Base-by-base conservation (phyloP, 225 moss, liverwort and hornwort species). In the Anthoceros angustus region DNA sequence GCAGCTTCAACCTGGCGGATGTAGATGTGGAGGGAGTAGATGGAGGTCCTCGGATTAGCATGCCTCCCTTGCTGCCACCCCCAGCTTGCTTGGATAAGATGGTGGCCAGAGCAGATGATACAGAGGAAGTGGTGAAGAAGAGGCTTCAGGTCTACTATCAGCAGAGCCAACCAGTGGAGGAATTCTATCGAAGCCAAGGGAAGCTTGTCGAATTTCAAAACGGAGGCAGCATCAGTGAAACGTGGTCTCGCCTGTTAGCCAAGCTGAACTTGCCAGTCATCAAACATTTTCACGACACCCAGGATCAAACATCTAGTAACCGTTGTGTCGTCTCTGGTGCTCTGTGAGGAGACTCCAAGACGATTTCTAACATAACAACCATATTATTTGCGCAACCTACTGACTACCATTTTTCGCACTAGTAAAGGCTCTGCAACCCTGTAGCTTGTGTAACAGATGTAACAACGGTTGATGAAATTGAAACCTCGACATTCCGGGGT, bases 21-120 rank as follows among this genome's bases (percentile, higher is more conserved):
- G 55, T 55, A 20, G 55, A 55, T n/a, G 55, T 55, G 55, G 55
- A 0, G 15, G 55, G 55, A 18, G n/a, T 8, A 11, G 55, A 55
- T 23, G 55, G 55, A 8, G 55, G 55, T n/a, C 55, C 55, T 7
- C 55, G 55, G 15, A 55, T 55, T 23, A 15, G 14, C 3, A 55
- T 55, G 55, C 55, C 55, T 2, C 55, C 55, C n/a, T 18, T 55
- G 55, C n/a, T 55, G 55, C 55, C 55, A 15, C 55, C 55, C 55
- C 14, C 55, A 1, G 55, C n/a, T 8, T 55, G 55, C 55, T 18
- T 18, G 55, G 18, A 18, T 9, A 55, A 55, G 55, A 55, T 55
- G 55, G 18, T n/a, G 8, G 4, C 14, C 55, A 18, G 55, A 23
- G 55, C 18, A 23, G 55, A 55, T 55, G 55, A 55, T 15, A 55